phyloP scores from a whole-genome alignment of 257 asterid species.

The Apocynum venetum region DNA sequence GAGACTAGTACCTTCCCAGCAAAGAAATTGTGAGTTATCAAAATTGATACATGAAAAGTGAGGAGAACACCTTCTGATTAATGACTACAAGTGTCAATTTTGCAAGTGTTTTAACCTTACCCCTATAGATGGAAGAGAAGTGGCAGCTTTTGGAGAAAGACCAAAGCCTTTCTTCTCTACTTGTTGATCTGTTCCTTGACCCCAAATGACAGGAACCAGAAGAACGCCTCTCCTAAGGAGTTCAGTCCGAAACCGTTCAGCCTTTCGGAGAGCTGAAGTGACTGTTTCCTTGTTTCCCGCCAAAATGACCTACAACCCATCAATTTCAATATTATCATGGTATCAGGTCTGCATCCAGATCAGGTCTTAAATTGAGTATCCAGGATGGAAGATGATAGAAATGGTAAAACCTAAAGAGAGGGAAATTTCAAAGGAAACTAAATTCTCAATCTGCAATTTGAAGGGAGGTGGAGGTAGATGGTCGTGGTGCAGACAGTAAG shows the following conservation, averaged over 20 bases:
- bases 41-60: background rate
- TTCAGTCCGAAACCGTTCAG: slow-evolving; percentile 84
- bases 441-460: background rate
- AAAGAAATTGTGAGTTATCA: background rate
- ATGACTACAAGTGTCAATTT: background rate
- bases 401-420: background rate
- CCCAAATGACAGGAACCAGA: slow-evolving; percentile 87
- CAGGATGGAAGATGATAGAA: background rate
- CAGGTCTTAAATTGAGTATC: slow-evolving; percentile 17
- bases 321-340: background rate
- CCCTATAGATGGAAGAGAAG: slow-evolving; percentile 94
- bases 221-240: slow-evolving; percentile 79
- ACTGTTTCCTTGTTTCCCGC: slow-evolving; percentile 83
- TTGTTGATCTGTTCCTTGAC: slow-evolving; percentile 48
- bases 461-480: background rate
- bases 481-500: background rate
- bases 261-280: slow-evolving; percentile 61
- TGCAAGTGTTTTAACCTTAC: slow-evolving; percentile 32
- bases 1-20: background rate
- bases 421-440: background rate
- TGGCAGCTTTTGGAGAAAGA: slow-evolving; percentile 53
- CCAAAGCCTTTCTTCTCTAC: slow-evolving; percentile 89
- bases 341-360: slow-evolving; percentile 10
- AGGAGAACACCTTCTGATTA: background rate
- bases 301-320: slow-evolving; percentile 69